These are phyloP conservation scores for Ustilago vetiveriae DNA, from an alignment of 1,284 basidiomycete species.

Conservation along the genomic window DNA sequence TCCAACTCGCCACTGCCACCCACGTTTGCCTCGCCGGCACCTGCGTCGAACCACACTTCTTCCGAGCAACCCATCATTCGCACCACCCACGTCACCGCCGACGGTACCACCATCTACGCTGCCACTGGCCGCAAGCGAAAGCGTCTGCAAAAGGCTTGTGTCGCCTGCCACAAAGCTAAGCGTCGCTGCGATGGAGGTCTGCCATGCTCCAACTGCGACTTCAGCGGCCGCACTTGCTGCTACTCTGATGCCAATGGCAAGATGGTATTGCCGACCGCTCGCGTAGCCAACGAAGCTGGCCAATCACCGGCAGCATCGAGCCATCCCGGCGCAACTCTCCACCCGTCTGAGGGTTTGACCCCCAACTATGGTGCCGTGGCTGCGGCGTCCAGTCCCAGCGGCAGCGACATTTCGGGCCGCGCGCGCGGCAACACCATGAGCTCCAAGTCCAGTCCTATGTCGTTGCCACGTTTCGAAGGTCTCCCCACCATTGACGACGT, in stretches of 20 bases:
- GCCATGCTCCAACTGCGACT: conserved; percentile 71
- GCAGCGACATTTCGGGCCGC: conserved; percentile 31
- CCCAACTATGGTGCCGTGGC: conserved; percentile 21
- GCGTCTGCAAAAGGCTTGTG: conserved; percentile 61
- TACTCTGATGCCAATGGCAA: conserved; percentile 63
- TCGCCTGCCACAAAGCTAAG: conserved; percentile 69
- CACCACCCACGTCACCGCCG: conserved; percentile 43
- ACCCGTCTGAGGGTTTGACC: conserved; percentile 24
- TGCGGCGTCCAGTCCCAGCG: conserved; percentile 17
- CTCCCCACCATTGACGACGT: conserved; percentile 35
- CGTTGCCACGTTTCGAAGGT: conserved; percentile 24
- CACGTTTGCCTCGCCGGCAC: conserved; percentile 17
- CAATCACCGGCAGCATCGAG: conserved; percentile 1
- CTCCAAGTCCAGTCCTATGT: conserved; percentile 39
- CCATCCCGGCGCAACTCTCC: conserved; percentile 18
- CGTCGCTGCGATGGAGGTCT: conserved; percentile 70
- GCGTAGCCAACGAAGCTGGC: conserved; percentile 31
- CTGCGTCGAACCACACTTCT: conserved; percentile 2
- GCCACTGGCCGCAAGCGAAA: conserved; percentile 61
- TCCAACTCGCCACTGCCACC: conserved; percentile 26
- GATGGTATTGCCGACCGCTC: conserved; percentile 51
- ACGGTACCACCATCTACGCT: conserved; percentile 50
- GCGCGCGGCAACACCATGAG: conserved; percentile 35
- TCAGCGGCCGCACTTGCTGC: conserved; percentile 66
- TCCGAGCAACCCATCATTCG: conserved; percentile 37